Conservation (phyloP, 139 green algal genomes). For the Closterium sp. region DNA sequence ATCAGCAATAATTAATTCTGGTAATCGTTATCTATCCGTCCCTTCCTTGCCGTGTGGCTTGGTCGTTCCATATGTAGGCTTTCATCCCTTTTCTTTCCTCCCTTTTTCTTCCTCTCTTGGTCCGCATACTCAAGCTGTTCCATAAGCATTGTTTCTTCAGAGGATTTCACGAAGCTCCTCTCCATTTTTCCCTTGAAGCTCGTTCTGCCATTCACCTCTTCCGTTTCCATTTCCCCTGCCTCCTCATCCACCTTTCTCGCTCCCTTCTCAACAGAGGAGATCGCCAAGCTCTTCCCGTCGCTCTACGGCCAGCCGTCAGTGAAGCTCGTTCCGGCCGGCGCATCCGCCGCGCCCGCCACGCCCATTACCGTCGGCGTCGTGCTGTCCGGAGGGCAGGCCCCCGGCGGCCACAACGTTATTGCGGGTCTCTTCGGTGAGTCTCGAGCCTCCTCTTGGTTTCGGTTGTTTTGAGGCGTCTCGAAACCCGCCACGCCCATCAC, state of each 20-base stretch:
- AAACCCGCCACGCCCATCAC: not conserved
- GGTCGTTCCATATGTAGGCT: not conserved
- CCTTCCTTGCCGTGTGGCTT: not conserved
- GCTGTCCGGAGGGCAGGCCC: slow-evolving; percentile 65
- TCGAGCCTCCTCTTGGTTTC: not conserved
- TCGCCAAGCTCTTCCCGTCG: slow-evolving; percentile 22
- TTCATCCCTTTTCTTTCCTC: not conserved
- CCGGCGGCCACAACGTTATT: slow-evolving; percentile 75
- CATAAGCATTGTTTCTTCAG: not conserved
- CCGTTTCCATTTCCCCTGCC: not conserved
- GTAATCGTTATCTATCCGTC: not conserved
- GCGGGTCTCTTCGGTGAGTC: slow-evolving; percentile 63
- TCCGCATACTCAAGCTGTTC: too few relatives aligned
- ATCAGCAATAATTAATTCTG: not conserved
- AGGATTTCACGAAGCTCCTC: not conserved
- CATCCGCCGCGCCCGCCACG: not conserved
- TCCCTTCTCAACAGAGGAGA: slow-evolving; percentile 18
- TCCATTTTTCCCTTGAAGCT: too few relatives aligned
- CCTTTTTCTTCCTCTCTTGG: not conserved
- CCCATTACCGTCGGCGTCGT: slow-evolving; percentile 58
- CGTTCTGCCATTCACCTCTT: not conserved
- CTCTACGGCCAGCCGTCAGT: slow-evolving; percentile 44
- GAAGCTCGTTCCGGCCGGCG: slow-evolving; percentile 2
- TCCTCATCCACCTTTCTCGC: not conserved
- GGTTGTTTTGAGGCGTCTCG: too few relatives aligned